phyloP scores from a whole-genome alignment of 306 rosid species.

The Trifolium dubium region DNA sequence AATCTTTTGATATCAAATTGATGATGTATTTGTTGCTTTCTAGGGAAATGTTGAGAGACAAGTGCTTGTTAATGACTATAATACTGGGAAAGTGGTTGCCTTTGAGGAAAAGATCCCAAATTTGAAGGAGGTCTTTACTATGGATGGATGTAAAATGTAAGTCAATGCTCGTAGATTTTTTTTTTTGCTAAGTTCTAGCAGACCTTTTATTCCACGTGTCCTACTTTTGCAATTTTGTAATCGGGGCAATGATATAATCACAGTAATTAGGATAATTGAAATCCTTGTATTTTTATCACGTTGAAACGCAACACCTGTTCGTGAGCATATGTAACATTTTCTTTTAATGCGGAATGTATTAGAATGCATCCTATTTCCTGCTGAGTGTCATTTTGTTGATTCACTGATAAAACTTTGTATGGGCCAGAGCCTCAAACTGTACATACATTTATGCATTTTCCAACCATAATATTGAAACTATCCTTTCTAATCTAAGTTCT shows the following conservation, averaged over 20 bases:
- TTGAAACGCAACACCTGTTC: slow-evolving; percentile 10
- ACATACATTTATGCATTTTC: slow-evolving; percentile 7
- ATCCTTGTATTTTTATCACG: neutral
- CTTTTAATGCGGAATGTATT: neutral
- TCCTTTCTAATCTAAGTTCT: slow-evolving; percentile 26
- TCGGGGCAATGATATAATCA: neutral
- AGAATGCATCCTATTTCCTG: neutral
- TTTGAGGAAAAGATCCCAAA: neutral
- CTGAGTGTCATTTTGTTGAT: neutral
- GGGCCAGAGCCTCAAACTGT: slow-evolving; percentile 3
- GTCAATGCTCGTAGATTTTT: neutral
- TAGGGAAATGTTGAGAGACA: neutral
- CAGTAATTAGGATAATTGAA: neutral
- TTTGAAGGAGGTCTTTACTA: neutral
- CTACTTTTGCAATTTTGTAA: neutral
- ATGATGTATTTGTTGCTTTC: neutral
- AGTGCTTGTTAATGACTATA: neutral
- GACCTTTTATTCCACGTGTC: neutral
- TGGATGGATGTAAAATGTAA: neutral
- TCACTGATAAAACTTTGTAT: neutral
- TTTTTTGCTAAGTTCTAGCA: neutral
- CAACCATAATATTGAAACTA: slow-evolving; percentile 14
- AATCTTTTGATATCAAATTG: neutral
- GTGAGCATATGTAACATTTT: neutral
- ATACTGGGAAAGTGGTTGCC: neutral